phyloP scores from a whole-genome alignment of 192 early-diverging fungal species.

The Linnemannia elongata region DNA sequence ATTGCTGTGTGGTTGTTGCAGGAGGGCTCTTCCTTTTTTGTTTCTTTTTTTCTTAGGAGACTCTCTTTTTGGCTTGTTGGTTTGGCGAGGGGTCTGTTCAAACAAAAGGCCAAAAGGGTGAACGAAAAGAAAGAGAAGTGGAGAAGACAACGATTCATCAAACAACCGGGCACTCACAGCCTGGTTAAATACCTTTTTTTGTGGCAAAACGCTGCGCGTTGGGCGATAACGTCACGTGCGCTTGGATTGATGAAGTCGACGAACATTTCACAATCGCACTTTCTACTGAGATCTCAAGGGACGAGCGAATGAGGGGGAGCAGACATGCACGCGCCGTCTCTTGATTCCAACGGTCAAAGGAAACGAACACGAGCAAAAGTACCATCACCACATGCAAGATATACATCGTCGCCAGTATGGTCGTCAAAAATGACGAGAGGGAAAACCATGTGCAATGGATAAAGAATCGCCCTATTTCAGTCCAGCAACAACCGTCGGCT shows the following conservation, averaged over 20 bases:
- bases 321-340: neutral
- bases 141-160: neutral
- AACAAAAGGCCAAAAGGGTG: conserved; percentile 1
- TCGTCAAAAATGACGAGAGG: too few species aligned
- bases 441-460: too few species aligned
- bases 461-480: too few species aligned
- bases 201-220: neutral
- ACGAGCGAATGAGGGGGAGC: neutral
- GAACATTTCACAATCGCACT: neutral
- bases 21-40: neutral
- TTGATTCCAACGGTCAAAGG: neutral
- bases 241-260: neutral
- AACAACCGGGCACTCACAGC: too few species aligned
- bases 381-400: too few species aligned
- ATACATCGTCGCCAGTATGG: too few species aligned
- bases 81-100: neutral
- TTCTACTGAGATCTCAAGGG: neutral
- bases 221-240: neutral
- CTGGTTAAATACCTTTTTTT: neutral
- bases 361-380: neutral
- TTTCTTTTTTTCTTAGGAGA: neutral
- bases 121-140: neutral
- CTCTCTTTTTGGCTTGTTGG: neutral
- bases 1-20: neutral
- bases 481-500: too few species aligned